Evolutionary conservation across 1,139 yeast species (phyloP).

Genomic region (Yamadazyma triangularis): DNA sequence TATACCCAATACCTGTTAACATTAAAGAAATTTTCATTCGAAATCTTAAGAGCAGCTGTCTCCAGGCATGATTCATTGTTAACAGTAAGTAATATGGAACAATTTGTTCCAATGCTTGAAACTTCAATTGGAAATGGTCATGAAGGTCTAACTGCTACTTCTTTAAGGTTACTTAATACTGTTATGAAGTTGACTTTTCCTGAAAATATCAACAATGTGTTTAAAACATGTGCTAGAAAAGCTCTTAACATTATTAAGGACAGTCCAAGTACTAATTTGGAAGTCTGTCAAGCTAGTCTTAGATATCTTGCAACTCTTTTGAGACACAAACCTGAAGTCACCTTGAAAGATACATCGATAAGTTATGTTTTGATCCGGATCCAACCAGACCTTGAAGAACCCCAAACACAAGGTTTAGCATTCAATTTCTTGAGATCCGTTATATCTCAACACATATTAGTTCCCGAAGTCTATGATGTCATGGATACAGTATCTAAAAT

Average conservation of each 20-base stretch:
- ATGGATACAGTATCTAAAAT: slow-evolving; percentile 79
- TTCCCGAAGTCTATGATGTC: slow-evolving; percentile 87
- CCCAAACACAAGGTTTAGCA: slow-evolving; percentile 83
- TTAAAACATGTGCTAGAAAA: slow-evolving; percentile 57
- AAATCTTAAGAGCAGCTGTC: slow-evolving; percentile 69
- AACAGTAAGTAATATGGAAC: slow-evolving; percentile 57
- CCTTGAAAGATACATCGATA: slow-evolving; percentile 66
- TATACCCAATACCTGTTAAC: slow-evolving; percentile 49
- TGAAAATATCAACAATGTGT: slow-evolving; percentile 47
- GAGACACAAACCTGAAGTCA: slow-evolving; percentile 62
- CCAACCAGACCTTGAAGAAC: slow-evolving; percentile 88
- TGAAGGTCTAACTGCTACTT: slow-evolving; percentile 70
- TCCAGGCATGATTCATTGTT: slow-evolving; percentile 55
- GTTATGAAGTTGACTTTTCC: slow-evolving; percentile 62
- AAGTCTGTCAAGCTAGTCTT: slow-evolving; percentile 77
- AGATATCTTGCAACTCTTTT: slow-evolving; percentile 71
- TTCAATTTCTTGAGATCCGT: slow-evolving; percentile 78
- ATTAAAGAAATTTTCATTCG: slow-evolving; percentile 74
- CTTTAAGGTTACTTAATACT: slow-evolving; percentile 60
- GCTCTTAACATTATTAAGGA: slow-evolving; percentile 67
- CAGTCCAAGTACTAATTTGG: slow-evolving; percentile 74
- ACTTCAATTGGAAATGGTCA: slow-evolving; percentile 57
- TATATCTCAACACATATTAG: slow-evolving; percentile 63
- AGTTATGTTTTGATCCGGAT: slow-evolving; percentile 73
- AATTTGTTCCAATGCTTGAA: slow-evolving; percentile 72